Evolutionary conservation across 768 basidiomycete species (phyloP).

Genomic region (Lactarius evosmus): DNA sequence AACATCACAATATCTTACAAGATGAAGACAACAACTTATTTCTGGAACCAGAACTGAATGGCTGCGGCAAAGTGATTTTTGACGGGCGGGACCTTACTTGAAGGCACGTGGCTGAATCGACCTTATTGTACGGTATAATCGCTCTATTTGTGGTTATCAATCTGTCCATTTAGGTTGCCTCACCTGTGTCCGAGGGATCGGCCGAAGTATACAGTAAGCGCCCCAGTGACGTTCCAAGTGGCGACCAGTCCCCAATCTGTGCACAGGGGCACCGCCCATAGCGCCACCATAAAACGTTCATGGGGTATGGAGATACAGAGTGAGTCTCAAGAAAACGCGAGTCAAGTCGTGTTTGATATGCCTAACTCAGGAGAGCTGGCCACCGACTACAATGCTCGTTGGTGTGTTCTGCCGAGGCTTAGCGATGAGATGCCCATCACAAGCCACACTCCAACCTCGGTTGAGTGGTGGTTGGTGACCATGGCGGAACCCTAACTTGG

Average conservation of each 20-base stretch:
- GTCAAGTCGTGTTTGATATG: not conserved
- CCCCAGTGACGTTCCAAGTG: not conserved
- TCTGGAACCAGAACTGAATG: too few species aligned
- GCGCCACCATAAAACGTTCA: not conserved
- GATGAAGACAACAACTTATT: too few species aligned
- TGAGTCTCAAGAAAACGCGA: not conserved
- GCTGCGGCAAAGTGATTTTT: not conserved
- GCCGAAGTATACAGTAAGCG: not conserved
- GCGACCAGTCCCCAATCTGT: not conserved
- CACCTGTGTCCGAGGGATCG: not conserved
- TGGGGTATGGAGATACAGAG: not conserved
- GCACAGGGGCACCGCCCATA: not conserved
- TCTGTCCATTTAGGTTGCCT: not conserved
- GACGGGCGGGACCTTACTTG: too few species aligned
- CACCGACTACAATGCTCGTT: not conserved
- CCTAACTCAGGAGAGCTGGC: not conserved
- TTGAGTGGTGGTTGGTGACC: not conserved
- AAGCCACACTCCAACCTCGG: not conserved
- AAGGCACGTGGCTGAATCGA: too few species aligned
- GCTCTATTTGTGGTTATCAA: not conserved
- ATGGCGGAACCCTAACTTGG: not conserved
- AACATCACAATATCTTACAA: not conserved
- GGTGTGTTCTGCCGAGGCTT: not conserved
- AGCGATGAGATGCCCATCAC: not conserved
- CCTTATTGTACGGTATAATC: too few species aligned